These are phyloP conservation scores for Aspergillus japonicus DNA, from an alignment of 2,329 filamentous ascomycete species.

Conservation along the genomic window DNA sequence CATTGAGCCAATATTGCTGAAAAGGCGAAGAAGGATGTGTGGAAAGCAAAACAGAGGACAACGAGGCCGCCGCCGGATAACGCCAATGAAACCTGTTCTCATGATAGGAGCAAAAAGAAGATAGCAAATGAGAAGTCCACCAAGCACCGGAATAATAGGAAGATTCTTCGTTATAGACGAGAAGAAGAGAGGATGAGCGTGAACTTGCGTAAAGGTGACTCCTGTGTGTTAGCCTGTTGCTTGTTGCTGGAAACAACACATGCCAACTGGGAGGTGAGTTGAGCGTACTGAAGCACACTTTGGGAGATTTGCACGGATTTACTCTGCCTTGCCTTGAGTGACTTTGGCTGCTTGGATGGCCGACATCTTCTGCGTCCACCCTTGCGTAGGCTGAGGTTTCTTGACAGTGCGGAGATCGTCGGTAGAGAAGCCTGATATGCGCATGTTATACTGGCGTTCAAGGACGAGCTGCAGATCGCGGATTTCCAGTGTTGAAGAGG, in stretches of 20 bases:
- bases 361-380: constrained; percentile 96
- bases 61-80: neutral
- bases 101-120: neutral
- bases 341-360: constrained; percentile 92
- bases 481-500: constrained; percentile 85
- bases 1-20: neutral
- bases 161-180: neutral
- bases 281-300: neutral
- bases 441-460: constrained; percentile 83
- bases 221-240: neutral
- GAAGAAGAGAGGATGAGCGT: neutral
- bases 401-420: constrained; percentile 93
- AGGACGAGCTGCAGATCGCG: constrained; percentile 80
- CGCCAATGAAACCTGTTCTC: neutral
- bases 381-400: constrained; percentile 83
- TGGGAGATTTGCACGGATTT: neutral
- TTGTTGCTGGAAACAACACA: neutral
- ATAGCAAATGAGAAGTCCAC: neutral
- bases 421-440: constrained; percentile 88
- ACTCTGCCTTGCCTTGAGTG: constrained; percentile 46
- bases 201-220: neutral
- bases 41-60: neutral
- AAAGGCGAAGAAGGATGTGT: neutral
- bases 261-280: neutral
- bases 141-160: neutral